These are phyloP conservation scores for Dendrobium catenatum DNA, from an alignment of 106 monocot genomes.

Conservation along the genomic window DNA sequence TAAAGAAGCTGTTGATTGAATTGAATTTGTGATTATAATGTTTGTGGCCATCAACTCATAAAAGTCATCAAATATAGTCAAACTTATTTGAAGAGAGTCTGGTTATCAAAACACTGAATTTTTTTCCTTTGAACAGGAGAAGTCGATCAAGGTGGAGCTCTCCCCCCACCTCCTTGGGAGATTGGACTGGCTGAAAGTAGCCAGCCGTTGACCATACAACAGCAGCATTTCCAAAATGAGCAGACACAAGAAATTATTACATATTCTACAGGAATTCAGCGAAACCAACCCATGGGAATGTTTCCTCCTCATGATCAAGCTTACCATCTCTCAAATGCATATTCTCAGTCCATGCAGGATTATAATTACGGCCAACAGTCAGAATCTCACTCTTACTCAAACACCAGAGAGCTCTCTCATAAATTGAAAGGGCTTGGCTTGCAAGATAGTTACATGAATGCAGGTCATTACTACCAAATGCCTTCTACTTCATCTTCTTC, in stretches of 20 bases:
- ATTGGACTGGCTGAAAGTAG: constrained; percentile 22
- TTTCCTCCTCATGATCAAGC: constrained; percentile 14
- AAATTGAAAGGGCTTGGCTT: constrained; percentile 58
- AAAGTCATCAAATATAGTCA: neutral
- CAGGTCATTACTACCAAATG: neutral
- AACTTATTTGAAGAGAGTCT: neutral
- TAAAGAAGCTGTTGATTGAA: neutral
- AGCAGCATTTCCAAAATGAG: constrained; percentile 10
- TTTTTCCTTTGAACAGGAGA: constrained; percentile 19
- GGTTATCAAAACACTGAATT: neutral
- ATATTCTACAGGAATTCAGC: constrained; percentile 10
- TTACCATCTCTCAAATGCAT: neutral
- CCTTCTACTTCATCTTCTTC: constrained; percentile 13
- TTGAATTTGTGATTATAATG: neutral
- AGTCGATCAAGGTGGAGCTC: constrained; percentile 38
- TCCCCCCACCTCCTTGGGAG: constrained; percentile 80
- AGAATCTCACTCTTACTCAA: constrained; percentile 16
- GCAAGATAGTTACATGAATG: constrained; percentile 25
- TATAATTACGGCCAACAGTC: constrained; percentile 26
- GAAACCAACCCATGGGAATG: constrained; percentile 12
- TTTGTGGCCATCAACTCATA: neutral
- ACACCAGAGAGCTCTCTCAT: constrained; percentile 38
- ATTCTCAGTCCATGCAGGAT: constrained; percentile 23
- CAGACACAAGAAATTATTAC: constrained; percentile 3
- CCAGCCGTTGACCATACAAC: constrained; percentile 6